Percentiles rank a stretch among this genome's conserved stretches.
Evolutionary conservation across 2,329 filamentous ascomycete species (phyloP).

Genomic region (Boeremia exigua): DNA sequence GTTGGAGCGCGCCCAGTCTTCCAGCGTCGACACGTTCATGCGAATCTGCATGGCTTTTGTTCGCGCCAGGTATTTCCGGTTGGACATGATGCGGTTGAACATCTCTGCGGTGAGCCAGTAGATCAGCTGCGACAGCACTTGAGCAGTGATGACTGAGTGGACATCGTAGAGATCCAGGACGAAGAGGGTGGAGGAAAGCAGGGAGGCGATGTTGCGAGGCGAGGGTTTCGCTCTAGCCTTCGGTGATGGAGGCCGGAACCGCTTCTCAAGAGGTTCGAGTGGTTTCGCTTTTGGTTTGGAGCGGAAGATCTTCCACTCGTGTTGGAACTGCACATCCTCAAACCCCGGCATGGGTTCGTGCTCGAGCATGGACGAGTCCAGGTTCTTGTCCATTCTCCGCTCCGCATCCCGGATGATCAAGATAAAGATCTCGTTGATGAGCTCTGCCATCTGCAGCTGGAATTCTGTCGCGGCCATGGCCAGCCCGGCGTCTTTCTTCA

Average conservation of each 20-base stretch:
- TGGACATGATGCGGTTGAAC: conserved; percentile 98
- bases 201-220: conserved; percentile 91
- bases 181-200: conserved; percentile 94
- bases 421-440: conserved; percentile 98
- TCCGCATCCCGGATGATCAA: conserved; percentile 96
- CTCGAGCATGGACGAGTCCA: conserved; percentile 93
- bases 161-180: conserved; percentile 99
- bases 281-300: conserved; percentile 86
- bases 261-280: conserved; percentile 85
- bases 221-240: conserved; percentile 91
- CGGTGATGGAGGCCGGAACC: conserved; percentile 89
- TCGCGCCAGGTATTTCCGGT: conserved; percentile 88
- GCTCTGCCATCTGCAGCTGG: conserved; percentile 88
- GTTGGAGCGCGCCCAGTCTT: conserved; percentile 94
- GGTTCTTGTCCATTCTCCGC: conserved; percentile 91
- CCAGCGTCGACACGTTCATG: conserved; percentile 94
- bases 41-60: conserved; percentile 99
- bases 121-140: conserved; percentile 88
- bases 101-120: conserved; percentile 97
- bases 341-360: conserved; percentile 98
- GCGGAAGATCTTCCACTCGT: conserved; percentile 98
- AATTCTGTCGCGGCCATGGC: conserved; percentile 84
- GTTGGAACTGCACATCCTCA: conserved; percentile 94
- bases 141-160: conserved; percentile 92
- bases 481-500: conserved; percentile 90